These are phyloP conservation scores for Eutrema yunnanense DNA, from an alignment of 345 rosid species.

Conservation along the genomic window DNA sequence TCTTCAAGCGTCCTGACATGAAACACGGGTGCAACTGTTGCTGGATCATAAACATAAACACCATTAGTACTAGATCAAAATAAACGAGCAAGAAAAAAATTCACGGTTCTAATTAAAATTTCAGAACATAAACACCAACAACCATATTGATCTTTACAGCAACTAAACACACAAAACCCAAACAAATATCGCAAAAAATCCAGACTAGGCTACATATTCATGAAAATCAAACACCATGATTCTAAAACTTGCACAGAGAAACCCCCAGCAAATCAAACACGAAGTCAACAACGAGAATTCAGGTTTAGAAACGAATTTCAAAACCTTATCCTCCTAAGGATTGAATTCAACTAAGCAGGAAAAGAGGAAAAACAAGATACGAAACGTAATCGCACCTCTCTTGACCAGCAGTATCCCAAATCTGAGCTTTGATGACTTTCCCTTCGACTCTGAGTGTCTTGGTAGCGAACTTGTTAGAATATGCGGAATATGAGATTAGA, in stretches of 20 bases:
- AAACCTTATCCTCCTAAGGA: background rate
- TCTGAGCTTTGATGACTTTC: slow-evolving; percentile 36
- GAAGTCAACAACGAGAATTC: no score
- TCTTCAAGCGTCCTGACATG: slow-evolving; percentile 78
- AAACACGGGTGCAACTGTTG: slow-evolving; percentile 83
- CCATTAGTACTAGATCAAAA: no score
- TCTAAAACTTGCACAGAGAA: no score
- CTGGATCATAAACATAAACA: no score
- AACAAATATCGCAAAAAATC: no score
- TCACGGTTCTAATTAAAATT: no score
- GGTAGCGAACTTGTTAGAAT: slow-evolving; percentile 36
- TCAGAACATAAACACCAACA: no score
- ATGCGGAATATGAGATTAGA: no score
- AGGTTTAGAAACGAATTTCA: no score
- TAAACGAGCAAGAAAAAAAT: no score
- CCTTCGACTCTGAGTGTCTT: slow-evolving; percentile 19
- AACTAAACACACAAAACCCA: no score
- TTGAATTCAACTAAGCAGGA: background rate
- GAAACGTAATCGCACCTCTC: slow-evolving; percentile 19
- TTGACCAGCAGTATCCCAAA: slow-evolving; percentile 38
- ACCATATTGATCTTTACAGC: no score
- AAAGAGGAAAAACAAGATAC: background rate
- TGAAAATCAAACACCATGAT: background rate
- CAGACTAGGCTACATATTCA: background rate
- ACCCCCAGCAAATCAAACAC: background rate